Evolutionary conservation across 2,329 filamentous ascomycete genomes (phyloP), one percentile per base, ranked within the genome.

Genomic region (Neopestalotiopsis sp.): DNA sequence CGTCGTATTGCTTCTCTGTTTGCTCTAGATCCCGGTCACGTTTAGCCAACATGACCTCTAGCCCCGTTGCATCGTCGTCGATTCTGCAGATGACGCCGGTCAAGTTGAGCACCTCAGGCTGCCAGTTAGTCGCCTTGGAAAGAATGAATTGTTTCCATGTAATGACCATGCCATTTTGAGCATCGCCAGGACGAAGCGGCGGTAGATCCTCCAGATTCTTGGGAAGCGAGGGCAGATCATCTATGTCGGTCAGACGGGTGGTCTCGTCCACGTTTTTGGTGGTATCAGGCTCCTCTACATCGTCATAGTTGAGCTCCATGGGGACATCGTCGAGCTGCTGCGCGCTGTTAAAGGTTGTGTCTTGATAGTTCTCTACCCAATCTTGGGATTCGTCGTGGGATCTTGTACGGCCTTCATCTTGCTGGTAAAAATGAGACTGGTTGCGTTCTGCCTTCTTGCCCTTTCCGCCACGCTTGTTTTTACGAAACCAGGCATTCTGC

Each of bases 21-120:
- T 84, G 77, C 67, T 88, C 85, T 4, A 85, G 79, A 13, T 86
- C 80, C 62, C 91, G 83, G 75, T 97, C 92, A 34, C 92, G 88
- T 70, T 86, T 86, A 2, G 94, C 93, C 2, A 97, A 85, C 12
- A 86, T 83, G 4, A 97, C 81, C 28, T 85, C 82, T 17, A 97
- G 77, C 0, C 76, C 71, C 1, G 76, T 81, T 4, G 81, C 84
- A 63, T 88, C 84, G 0, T 88, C 85, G 24, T 84, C 81, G 0
- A 89, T 78, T 1, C 84, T 82, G n/a, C 89, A 82, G 4, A 94
- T 82, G 34, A 92, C 79, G 0, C 90, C 94, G 0, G 93, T 94
- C 68, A 92, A 88, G 1, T 85, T 81, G 3, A 84, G 84, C 12
- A 93, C 78, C 69, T 88, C 84, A 0, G 93, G 93, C 70, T 91